Evolutionary conservation across 345 rosid species (phyloP).

Genomic region (Streptanthus diversifolius): DNA sequence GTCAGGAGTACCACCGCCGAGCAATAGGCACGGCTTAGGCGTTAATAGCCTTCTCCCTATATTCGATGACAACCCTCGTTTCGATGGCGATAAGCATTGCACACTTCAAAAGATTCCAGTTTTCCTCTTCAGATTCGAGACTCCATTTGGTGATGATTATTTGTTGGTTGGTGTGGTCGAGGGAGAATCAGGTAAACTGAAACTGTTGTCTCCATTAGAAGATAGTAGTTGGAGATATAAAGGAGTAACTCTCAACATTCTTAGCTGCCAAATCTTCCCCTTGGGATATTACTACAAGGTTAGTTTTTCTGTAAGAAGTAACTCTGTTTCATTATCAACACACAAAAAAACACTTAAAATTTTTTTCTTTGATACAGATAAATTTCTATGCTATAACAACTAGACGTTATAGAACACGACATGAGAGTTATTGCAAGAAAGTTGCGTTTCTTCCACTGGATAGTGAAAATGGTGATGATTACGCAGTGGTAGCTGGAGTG

Average conservation of each 20-base stretch:
- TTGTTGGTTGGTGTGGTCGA: not conserved
- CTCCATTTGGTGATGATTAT: not conserved
- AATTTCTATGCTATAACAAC: not conserved
- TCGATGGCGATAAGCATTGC: not conserved
- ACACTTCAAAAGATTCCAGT: not conserved
- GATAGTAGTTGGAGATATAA: no score
- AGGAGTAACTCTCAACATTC: not conserved
- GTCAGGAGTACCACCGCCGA: not conserved
- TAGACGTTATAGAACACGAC: not conserved
- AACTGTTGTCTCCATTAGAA: not conserved
- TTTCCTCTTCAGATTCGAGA: not conserved
- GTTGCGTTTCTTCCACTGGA: not conserved
- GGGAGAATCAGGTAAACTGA: not conserved
- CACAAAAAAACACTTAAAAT: no score
- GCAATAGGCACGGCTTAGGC: not conserved
- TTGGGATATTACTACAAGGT: slow-evolving; percentile 3
- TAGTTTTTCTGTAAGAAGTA: not conserved
- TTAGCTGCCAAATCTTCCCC: not conserved
- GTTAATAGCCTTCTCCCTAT: not conserved
- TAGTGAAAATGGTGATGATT: not conserved
- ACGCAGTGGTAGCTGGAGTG: not conserved
- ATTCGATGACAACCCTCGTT: not conserved
- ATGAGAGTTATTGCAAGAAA: not conserved
- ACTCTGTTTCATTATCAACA: not conserved
- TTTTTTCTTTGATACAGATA: not conserved